A percentile compares a stretch with the other conserved stretches of the same genome.
Conservation (phyloP, 805 yeast genomes). For the Candida tallmaniae region DNA sequence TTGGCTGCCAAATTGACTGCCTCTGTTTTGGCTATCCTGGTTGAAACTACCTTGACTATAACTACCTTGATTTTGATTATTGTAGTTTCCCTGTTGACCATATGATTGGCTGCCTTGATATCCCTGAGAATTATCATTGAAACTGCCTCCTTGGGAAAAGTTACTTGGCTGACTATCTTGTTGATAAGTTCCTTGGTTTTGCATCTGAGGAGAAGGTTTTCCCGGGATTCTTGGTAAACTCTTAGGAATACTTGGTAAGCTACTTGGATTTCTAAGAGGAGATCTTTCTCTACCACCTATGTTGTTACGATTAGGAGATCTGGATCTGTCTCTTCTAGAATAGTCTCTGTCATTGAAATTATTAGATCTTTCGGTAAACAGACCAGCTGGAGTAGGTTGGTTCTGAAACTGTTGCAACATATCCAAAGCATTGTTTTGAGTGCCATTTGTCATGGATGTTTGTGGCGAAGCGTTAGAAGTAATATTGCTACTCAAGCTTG, state of each 20-base stretch:
- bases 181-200: constrained; percentile 3
- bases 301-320: constrained; percentile 42
- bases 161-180: neutral
- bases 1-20: too few species aligned
- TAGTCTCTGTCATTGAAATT: constrained; percentile 20
- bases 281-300: constrained; percentile 24
- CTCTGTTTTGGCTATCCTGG: too few species aligned
- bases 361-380: constrained; percentile 12
- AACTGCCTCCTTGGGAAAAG: too few species aligned
- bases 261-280: constrained; percentile 15
- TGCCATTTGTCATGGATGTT: constrained; percentile 33
- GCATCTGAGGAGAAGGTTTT: constrained; percentile 5
- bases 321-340: constrained; percentile 49
- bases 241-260: constrained; percentile 13
- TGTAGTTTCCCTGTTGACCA: too few species aligned
- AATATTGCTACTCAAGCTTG: constrained; percentile 24
- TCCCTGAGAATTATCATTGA: too few species aligned
- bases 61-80: too few species aligned
- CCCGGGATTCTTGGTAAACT: constrained; percentile 9
- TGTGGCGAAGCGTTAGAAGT: constrained; percentile 15
- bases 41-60: too few species aligned
- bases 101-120: too few species aligned
- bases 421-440: constrained; percentile 7
- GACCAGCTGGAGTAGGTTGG: constrained; percentile 14
- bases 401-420: constrained; percentile 6